phyloP scores from a whole-genome alignment of 768 basidiomycete species.

The Amanita brunnescens region DNA sequence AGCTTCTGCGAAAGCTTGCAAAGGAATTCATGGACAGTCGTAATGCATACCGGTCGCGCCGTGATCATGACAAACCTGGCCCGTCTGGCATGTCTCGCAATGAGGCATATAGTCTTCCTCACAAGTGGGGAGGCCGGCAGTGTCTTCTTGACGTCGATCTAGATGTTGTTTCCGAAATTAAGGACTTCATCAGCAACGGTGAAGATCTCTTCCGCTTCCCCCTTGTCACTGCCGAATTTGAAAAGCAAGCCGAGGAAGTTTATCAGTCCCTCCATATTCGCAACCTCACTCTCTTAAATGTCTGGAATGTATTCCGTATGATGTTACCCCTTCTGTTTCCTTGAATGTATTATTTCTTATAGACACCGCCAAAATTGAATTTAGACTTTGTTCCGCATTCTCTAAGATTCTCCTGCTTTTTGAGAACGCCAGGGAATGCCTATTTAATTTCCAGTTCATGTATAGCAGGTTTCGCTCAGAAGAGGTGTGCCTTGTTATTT shows the following conservation, averaged over 20 bases:
- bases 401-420: not conserved
- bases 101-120: constrained; percentile 17
- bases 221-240: constrained; percentile 17
- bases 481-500: not conserved
- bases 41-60: constrained; percentile 13
- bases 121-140: constrained; percentile 19
- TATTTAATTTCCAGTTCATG: not conserved
- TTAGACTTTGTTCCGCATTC: not conserved
- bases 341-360: not conserved
- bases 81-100: constrained; percentile 29
- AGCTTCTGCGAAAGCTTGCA: constrained; percentile 17
- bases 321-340: constrained; percentile 12
- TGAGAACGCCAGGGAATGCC: not conserved
- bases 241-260: constrained; percentile 10
- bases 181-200: constrained; percentile 25
- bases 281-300: constrained; percentile 16
- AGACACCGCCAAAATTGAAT: not conserved
- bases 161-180: constrained; percentile 13
- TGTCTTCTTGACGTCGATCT: constrained; percentile 19
- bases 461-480: not conserved
- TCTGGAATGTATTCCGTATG: constrained; percentile 20
- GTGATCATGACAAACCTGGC: constrained; percentile 19
- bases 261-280: constrained; percentile 13
- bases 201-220: constrained; percentile 22
- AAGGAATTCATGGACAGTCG: constrained; percentile 11